These are phyloP conservation scores for Globisporangium cederbergense DNA, from an alignment of 352 stramenopile species.

Conservation along the genomic window DNA sequence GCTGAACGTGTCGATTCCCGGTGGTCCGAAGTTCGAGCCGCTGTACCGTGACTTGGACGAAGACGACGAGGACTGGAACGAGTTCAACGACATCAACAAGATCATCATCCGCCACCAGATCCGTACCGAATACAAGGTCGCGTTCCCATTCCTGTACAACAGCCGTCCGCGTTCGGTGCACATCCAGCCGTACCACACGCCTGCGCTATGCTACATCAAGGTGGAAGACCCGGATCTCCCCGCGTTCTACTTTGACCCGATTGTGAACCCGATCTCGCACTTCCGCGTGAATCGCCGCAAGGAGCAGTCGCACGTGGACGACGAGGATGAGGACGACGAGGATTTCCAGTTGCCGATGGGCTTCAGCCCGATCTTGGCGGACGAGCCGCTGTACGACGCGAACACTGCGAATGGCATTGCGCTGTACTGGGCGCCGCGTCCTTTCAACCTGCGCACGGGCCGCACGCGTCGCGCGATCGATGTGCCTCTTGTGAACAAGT, in stretches of 20 bases:
- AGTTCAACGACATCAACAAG: constrained; percentile 99
- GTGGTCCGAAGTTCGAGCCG: constrained; percentile 99
- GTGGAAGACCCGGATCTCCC: constrained; percentile 93
- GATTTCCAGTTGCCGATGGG: constrained; percentile 87
- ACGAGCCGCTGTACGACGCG: constrained; percentile 93
- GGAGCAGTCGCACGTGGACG: constrained; percentile 45
- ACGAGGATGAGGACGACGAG: constrained; percentile 83
- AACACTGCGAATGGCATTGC: constrained; percentile 96
- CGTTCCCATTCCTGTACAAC: constrained; percentile 99
- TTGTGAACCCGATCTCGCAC: constrained; percentile 97
- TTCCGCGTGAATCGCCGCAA: constrained; percentile 74
- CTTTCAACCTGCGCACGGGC: constrained; percentile 97
- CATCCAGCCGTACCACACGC: constrained; percentile 95
- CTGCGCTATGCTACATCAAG: constrained; percentile 97
- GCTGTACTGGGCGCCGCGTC: constrained; percentile 96
- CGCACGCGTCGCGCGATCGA: constrained; percentile 95
- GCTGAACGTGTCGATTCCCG: constrained; percentile 99
- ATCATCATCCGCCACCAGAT: constrained; percentile 99
- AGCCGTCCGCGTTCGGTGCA: constrained; percentile 94
- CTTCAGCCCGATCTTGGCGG: constrained; percentile 89
- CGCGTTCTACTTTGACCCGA: constrained; percentile 96
- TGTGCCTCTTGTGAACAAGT: constrained; percentile 98
- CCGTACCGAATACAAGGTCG: constrained; percentile 98
- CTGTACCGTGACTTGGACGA: constrained; percentile 97
- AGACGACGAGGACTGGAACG: constrained; percentile 99